These are phyloP conservation scores for Parasarocladium wereldwijsianum DNA, from an alignment of 2,329 filamentous ascomycete genomes.

Conservation along the genomic window DNA sequence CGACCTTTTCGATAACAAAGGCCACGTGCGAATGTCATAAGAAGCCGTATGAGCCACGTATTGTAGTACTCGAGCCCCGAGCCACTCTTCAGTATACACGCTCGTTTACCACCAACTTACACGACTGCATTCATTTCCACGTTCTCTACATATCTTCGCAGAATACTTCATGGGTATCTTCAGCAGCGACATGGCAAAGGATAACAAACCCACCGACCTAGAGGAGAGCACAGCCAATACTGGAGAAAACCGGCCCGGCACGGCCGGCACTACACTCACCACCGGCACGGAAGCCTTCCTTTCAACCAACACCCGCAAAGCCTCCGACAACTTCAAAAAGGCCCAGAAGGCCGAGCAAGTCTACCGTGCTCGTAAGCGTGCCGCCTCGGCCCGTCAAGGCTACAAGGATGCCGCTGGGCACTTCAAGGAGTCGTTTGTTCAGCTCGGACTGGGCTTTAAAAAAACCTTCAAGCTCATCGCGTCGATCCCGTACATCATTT, in stretches of 20 bases:
- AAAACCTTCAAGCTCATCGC: conserved; percentile 17
- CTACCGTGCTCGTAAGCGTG: conserved; percentile 26
- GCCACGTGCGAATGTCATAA: too few species aligned
- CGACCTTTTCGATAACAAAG: too few species aligned
- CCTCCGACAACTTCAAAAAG: conserved; percentile 21
- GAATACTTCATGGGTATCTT: too few species aligned
- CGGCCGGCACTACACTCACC: conserved; percentile 16
- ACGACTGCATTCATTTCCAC: too few species aligned
- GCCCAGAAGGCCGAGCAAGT: conserved; percentile 24
- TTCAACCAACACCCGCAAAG: conserved; percentile 20
- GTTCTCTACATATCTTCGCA: too few species aligned
- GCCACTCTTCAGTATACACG: too few species aligned
- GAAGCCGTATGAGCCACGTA: too few species aligned
- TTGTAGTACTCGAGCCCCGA: too few species aligned
- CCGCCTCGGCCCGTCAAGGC: conserved; percentile 21
- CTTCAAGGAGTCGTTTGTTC: conserved; percentile 19
- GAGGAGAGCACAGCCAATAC: conserved; percentile 1
- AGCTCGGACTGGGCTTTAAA: conserved; percentile 20
- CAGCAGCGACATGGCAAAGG: too few species aligned
- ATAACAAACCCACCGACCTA: conserved; percentile 3
- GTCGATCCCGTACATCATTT: conserved; percentile 19
- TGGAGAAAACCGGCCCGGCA: conserved; percentile 1
- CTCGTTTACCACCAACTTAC: too few species aligned
- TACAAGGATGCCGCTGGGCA: conserved; percentile 23
- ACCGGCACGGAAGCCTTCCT: conserved; percentile 28